Conservation (phyloP, 1,284 basidiomycete genomes). For the Athelia sp. region DNA sequence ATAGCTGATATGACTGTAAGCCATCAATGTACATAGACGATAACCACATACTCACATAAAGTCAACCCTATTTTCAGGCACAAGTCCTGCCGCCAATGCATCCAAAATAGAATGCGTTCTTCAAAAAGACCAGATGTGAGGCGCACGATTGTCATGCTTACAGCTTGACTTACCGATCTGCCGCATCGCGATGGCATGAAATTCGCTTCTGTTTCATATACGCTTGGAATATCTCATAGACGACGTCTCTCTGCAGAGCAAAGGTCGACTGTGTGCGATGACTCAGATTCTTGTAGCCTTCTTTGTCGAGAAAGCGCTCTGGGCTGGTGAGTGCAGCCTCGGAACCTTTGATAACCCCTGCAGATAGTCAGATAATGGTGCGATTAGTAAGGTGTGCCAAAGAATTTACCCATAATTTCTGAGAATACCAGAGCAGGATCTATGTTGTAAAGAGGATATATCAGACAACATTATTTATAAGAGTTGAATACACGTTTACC, state of each 20-base stretch:
- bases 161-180: slow-evolving; percentile 47
- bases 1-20: slow-evolving; percentile 37
- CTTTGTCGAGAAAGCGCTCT: slow-evolving; percentile 36
- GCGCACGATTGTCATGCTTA: background rate
- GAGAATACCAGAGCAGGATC: slow-evolving; percentile 62
- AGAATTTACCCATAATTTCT: slow-evolving; percentile 58
- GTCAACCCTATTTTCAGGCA: background rate
- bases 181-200: slow-evolving; percentile 49
- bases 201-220: slow-evolving; percentile 46
- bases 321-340: slow-evolving; percentile 37
- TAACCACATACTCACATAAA: background rate
- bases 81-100: slow-evolving; percentile 21
- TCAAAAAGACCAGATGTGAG: background rate
- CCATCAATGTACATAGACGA: background rate
- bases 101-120: slow-evolving; percentile 51
- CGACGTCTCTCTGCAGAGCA: slow-evolving; percentile 35
- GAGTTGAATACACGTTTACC: slow-evolving; percentile 28
- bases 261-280: slow-evolving; percentile 51
- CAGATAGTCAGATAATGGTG: background rate
- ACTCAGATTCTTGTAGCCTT: slow-evolving; percentile 43
- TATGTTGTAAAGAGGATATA: slow-evolving; percentile 18
- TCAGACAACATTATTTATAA: background rate
- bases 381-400: background rate
- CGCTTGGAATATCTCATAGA: slow-evolving; percentile 53
- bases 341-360: slow-evolving; percentile 67